phyloP scores from a whole-genome alignment of 2,329 filamentous ascomycete genomes.

The Grosmannia huntii region DNA sequence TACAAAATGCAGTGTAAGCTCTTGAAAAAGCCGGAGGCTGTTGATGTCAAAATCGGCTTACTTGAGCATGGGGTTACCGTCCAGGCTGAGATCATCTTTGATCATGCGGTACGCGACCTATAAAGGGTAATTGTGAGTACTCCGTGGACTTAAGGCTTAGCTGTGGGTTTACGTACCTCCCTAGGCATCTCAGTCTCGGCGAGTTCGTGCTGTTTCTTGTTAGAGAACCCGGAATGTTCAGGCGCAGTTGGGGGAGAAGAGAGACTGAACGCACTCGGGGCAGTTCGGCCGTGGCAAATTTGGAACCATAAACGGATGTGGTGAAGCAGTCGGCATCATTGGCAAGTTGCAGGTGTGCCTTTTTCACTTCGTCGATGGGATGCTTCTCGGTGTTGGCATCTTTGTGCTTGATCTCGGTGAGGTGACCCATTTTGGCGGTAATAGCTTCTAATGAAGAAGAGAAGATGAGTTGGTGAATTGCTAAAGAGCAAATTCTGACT shows the following conservation, averaged over 20 bases:
- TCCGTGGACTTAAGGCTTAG: background rate
- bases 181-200: constrained; percentile 82
- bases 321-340: constrained; percentile 48
- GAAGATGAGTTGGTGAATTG: background rate
- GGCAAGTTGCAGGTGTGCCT: constrained; percentile 33
- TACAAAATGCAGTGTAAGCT: constrained; percentile 20
- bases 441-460: background rate
- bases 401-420: constrained; percentile 27
- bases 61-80: constrained; percentile 84
- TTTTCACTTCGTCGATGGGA: constrained; percentile 25
- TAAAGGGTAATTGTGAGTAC: background rate
- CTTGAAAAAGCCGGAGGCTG: background rate
- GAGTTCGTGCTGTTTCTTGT: constrained; percentile 53
- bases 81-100: constrained; percentile 83
- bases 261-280: constrained; percentile 29
- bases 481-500: background rate
- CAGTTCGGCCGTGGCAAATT: constrained; percentile 68
- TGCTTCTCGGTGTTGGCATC: constrained; percentile 15
- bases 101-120: constrained; percentile 87
- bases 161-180: constrained; percentile 28
- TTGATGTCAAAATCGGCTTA: constrained; percentile 23
- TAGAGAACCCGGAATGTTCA: background rate
- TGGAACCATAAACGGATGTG: constrained; percentile 77
- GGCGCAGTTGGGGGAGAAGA: background rate
- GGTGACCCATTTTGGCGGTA: constrained; percentile 35